A percentile compares a stretch with the other conserved stretches of the same genome.
Evolutionary conservation across 2,329 filamentous ascomycete species (phyloP).

Genomic region (Madurella fahalii): DNA sequence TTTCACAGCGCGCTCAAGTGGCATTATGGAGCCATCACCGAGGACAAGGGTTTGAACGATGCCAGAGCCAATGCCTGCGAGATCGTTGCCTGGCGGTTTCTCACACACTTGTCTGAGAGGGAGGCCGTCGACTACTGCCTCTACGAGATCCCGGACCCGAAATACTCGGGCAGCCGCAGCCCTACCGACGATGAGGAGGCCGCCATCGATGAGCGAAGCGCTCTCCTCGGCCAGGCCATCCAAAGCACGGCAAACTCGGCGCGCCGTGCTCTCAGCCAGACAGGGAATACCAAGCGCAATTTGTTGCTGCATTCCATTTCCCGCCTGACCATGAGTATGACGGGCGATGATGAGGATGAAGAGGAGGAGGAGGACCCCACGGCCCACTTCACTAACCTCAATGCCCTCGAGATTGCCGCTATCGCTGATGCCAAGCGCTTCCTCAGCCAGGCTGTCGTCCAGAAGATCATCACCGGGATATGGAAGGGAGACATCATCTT

Average conservation of each 20-base stretch:
- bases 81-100: conserved; percentile 75
- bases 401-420: conserved; percentile 81
- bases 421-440: conserved; percentile 81
- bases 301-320: conserved; percentile 53
- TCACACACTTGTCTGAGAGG: conserved; percentile 65
- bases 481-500: conserved; percentile 86
- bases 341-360: conserved; percentile 37
- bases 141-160: conserved; percentile 60
- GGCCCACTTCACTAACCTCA: conserved; percentile 70
- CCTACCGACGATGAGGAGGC: conserved; percentile 39
- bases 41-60: conserved; percentile 62
- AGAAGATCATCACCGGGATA: conserved; percentile 78
- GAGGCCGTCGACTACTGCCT: conserved; percentile 73
- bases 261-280: conserved; percentile 28
- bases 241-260: conserved; percentile 23
- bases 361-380: conserved; percentile 56
- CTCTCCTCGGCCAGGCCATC: conserved; percentile 40
- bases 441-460: conserved; percentile 72
- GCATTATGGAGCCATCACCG: conserved; percentile 63
- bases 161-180: conserved; percentile 25
- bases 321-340: conserved; percentile 48
- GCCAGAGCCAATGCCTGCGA: conserved; percentile 71
- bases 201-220: conserved; percentile 40
- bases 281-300: conserved; percentile 44
- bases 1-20: conserved; percentile 64